A percentile compares a stretch with the other conserved stretches of the same genome.
phyloP scores from a whole-genome alignment of 768 basidiomycete species.

The Asterophora lycoperdoides region DNA sequence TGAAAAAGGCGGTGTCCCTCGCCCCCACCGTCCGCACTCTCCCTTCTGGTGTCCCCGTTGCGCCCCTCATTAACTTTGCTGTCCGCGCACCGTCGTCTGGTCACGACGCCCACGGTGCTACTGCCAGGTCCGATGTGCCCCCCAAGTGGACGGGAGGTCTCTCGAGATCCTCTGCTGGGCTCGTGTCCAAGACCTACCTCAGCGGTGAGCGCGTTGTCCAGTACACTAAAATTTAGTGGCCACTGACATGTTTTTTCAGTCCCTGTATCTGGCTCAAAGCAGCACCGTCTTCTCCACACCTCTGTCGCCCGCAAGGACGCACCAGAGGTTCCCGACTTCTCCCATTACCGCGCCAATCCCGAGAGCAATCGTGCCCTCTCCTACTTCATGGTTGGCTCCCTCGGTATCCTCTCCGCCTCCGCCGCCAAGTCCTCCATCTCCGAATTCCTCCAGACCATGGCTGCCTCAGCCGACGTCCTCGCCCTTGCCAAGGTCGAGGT shows the following conservation, averaged over 20 bases:
- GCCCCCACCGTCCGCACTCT: conserved; percentile 77
- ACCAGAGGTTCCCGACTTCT: conserved; percentile 86
- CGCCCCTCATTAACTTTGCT: conserved; percentile 69
- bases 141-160: conserved; percentile 62
- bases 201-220: conserved; percentile 46
- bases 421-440: conserved; percentile 91
- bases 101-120: conserved; percentile 49
- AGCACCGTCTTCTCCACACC: conserved; percentile 75
- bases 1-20: conserved; percentile 80
- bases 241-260: conserved; percentile 30
- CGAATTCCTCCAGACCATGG: conserved; percentile 94
- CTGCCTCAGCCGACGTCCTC: conserved; percentile 95
- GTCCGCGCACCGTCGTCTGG: conserved; percentile 57
- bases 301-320: conserved; percentile 64
- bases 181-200: conserved; percentile 61
- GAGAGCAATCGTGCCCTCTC: conserved; percentile 70
- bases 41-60: conserved; percentile 75
- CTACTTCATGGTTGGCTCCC: conserved; percentile 87
- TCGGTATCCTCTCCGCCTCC: conserved; percentile 92
- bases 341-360: conserved; percentile 70
- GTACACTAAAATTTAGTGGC: neutral
- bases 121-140: conserved; percentile 58
- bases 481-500: conserved; percentile 98
- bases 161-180: conserved; percentile 44
- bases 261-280: conserved; percentile 48